Evolutionary conservation across 208 protist genomes (phyloP), one percentile per base, ranked within the genome.

Genomic region (Acanthamoeba comandoni): DNA sequence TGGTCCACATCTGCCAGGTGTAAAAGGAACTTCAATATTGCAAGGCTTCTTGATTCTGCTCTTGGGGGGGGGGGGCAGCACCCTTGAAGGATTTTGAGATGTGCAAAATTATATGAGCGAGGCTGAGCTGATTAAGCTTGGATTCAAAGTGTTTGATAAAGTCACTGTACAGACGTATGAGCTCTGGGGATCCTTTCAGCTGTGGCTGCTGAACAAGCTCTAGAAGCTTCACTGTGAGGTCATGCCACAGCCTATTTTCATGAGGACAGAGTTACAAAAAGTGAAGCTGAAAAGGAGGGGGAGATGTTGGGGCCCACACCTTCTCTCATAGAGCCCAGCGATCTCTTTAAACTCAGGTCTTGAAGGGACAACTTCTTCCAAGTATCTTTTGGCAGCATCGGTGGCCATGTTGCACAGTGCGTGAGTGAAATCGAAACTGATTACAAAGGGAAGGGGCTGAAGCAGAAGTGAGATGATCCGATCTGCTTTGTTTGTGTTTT

Each of bases 121-220:
- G 70, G 55, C 58, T 75, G n/a, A 93, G 84, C 43, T 91, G 80
- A 69, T 93, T 93, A 62, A 93, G 22, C 64, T 93, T 93, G 65
- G 48, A 65, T 49, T 91, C 91, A 71, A 93, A 93, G 49, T 91
- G 35, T 26, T 35, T 52, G 22, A 93, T 53, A 62, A 93, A 93
- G 24, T 69, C 49, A 11, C 13, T 75, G 85, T 93, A 93, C n/a
- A 93, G 58, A 24, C 48, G 13, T 17, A 91, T 62, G n/a, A 91
- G 43, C 31, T 84, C 31, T 7, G 62, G 31, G 35, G 29, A 35
- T 9, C 55, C 43, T 51, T 73, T 73, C 19, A 90, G 39, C 19
- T 73, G 52, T 9, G 53, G 39, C 13, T 65, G 84, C 19, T 80
- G n/a, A 57, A 93, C 55, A 13, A 91, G 43, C 79, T 91, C 91